Evolutionary conservation across 2,329 filamentous ascomycete species (phyloP), one percentile per base, ranked within the genome.

Genomic region (Coniochaeta prunicola): DNA sequence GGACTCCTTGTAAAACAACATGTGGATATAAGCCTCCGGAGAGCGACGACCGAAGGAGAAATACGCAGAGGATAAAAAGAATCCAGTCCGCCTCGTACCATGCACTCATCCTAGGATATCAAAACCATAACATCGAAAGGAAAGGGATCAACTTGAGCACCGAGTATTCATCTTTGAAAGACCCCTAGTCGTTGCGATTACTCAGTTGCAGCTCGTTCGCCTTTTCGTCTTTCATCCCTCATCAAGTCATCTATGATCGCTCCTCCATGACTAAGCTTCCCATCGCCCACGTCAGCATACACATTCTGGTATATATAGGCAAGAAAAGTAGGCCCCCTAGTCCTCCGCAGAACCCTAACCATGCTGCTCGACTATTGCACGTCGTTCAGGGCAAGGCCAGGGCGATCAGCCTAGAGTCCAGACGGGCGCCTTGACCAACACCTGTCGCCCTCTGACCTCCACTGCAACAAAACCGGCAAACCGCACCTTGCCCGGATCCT

Each of bases 391-490:
- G 36, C 36, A 38, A 15, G 57, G 30, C 13, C 19, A 55, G n/a
- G 34, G 26, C 4, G 24, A 30, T 65, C 68, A 77, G 57, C 68
- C 69, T 60, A 86, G 63, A 12, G 80, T 80, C 85, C 85, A 93
- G 33, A 92, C 86, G 15, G 89, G 89, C 21, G 90, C 87, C 75
- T 91, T 91, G 61, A 85, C 76, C 66, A 93, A 75, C 54, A 92
- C 86, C 72, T 90, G 90, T 60, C 89, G 83, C 24, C 89, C 88
- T 62, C 88, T 78, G 8, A 93, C 89, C 73, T 92, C 89, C 33
- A 92, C 80, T 19, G 82, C 83, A 59, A 92, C 73, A 70, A 92
- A 93, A 5, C 86, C 88, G 1, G 90, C 86, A 70, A 92, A 89
- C 45, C 90, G 84, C 59, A 93, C 84, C 64, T 83, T 86, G 63